Conservation (phyloP, 148 eudicot genomes). For the Chenopodium berlandieri region DNA sequence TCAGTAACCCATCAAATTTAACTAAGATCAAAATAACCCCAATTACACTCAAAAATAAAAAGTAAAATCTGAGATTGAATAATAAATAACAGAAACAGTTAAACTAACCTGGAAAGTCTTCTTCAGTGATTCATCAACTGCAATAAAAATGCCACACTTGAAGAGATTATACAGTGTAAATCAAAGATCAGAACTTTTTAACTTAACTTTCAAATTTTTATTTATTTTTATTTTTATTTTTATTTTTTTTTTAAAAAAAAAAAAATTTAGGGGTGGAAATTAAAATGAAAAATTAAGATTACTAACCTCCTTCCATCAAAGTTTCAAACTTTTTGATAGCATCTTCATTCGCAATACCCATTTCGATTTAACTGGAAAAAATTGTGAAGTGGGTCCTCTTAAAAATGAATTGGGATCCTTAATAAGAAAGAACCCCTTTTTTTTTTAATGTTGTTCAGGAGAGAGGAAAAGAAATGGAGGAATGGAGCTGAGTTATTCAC, state of each 20-base stretch:
- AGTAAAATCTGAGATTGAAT: neutral
- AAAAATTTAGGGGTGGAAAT: too few species aligned
- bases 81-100: neutral
- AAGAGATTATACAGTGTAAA: constrained; percentile 20
- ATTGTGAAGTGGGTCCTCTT: constrained; percentile 16
- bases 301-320: constrained; percentile 54
- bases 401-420: constrained; percentile 15
- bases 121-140: constrained; percentile 69
- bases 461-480: neutral
- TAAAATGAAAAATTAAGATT: too few species aligned
- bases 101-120: constrained; percentile 57
- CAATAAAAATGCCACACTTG: constrained; percentile 24
- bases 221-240: too few species aligned
- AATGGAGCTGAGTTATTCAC: neutral
- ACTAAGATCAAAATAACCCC: constrained; percentile 18
- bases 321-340: constrained; percentile 66
- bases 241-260: too few species aligned
- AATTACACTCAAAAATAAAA: neutral
- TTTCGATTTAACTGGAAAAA: constrained; percentile 19
- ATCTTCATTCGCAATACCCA: constrained; percentile 52
- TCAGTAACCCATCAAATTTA: constrained; percentile 18
- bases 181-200: constrained; percentile 25
- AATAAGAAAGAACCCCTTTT: constrained; percentile 19
- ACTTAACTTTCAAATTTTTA: neutral
- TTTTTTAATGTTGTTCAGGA: neutral